Base-by-base conservation (phyloP, 352 stramenopile species). In the Phytophthora capsici region DNA sequence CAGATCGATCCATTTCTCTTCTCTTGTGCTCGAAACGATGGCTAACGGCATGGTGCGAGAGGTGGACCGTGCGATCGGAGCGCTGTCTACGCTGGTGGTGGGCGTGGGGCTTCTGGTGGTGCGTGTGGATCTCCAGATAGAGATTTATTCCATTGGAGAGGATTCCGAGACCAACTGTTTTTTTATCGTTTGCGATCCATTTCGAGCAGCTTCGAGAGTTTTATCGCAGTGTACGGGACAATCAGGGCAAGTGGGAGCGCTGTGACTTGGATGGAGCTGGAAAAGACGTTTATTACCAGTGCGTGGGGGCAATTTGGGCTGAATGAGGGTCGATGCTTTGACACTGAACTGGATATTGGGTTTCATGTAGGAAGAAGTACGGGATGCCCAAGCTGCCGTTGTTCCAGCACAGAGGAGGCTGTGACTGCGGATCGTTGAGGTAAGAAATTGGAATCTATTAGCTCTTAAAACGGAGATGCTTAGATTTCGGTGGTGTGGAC, bases 201-300 rank as follows among this genome's bases (percentile, higher is more conserved):
- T 36, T 30, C 41, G 23, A 37, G 36, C 56, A 93, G 84, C 60
- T 91, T 16, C 82, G 82, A 9, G 82, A 90, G 57, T 63, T 91
- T 32, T 74, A 90, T 19, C 77, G 77, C 10, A 75, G 26, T 32
- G 66, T 89, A 17, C 85, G 82, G 16, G 71, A 87, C 53, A 68
- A 45, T 3, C 66, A 78, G 28, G 48, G 63, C 51, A 87, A 88
- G 55, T 89, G 80, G 82, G 79, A 89, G 59, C 75, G 78, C 25
- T 88, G 66, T 36, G 61, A 82, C 55, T 49, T 80, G 12, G 63
- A 74, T 43, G 72, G 80, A 17, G 75, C 74, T 30, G 72, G 66
- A 66, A 89, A 82, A 20, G 84, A 93, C 57, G 73, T 90, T 5
- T 93, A 90, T 61, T 90, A 89, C 63, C 80, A 90, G 84, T 93